Percentiles rank a stretch among this genome's conserved stretches.
phyloP scores from a whole-genome alignment of 768 basidiomycete genomes.

The Asterophora lycoperdoides region DNA sequence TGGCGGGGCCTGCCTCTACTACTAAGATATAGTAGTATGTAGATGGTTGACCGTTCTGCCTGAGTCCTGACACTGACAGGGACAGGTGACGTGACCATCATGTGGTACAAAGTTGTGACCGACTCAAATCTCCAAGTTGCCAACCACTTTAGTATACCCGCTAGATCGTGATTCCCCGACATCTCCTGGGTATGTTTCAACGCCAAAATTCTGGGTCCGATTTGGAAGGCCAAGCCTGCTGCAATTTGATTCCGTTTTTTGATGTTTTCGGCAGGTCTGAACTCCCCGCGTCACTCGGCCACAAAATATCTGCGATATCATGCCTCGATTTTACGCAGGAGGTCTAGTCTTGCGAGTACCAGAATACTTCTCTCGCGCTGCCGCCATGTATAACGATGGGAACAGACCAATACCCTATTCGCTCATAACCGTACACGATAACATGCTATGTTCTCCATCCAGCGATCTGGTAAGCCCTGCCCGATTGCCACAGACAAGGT shows the following conservation, averaged over 20 bases:
- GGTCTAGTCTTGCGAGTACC: background rate
- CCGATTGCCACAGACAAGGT: constrained; percentile 6
- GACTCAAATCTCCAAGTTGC: no score
- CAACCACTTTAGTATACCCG: no score
- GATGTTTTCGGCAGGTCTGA: no score
- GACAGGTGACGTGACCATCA: constrained; percentile 10
- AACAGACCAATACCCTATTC: background rate
- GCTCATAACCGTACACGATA: constrained; percentile 7
- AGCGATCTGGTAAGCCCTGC: constrained; percentile 5
- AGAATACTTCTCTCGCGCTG: no score
- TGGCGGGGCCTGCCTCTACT: constrained; percentile 10
- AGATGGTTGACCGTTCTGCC: no score
- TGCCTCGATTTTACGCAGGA: background rate
- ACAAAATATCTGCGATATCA: background rate
- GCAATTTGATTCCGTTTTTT: background rate
- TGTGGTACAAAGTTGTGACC: constrained; percentile 3
- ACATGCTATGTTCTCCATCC: constrained; percentile 3
- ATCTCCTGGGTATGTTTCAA: background rate
- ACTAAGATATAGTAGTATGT: no score
- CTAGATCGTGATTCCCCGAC: no score
- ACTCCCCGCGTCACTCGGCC: no score
- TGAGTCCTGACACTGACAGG: no score
- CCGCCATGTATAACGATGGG: background rate
- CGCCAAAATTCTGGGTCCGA: background rate
- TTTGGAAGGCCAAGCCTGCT: background rate